Base-by-base conservation (phyloP, 768 basidiomycete genomes). In the Clitopilus passeckerianus region DNA sequence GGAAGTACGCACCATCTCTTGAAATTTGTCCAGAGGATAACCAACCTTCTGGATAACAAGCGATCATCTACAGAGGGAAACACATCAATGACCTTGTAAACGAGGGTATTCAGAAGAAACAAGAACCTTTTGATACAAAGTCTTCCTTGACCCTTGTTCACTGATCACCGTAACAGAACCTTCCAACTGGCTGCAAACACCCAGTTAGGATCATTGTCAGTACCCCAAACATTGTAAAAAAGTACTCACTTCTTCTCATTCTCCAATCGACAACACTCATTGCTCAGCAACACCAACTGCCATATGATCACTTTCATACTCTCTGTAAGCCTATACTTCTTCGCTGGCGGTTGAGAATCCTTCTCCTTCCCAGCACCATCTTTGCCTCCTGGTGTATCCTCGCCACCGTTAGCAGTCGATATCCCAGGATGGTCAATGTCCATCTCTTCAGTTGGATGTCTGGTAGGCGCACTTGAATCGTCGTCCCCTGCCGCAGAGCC, bases 11-110 rank as follows among this genome's bases (percentile, higher is more conserved):
- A 92, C 91, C 89, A 78, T 94, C 92, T 66, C 92, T 80, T 34
- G 90, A 92, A 60, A 94, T 90, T 70, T 91, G 89, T 2, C 91
- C 89, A 2, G 90, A 91, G 27, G 86, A 85, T 75, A 93, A 85
- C 92, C 92, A 94, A 12, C 90, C 90, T 0, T 86, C 77, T 0
- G 91, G 92, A 71, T 91, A 94, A 1, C 84, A 85, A n/a, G 80
- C 81, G 0, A 93, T 87, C 59, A 94, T 91, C 86, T 86, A 58
- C 6, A 44, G 41, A 9, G n/a, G 30, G 15, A 23, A 20, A 10
- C n/a, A 34, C 52, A 34, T 67, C 43, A 6, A 56, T 57, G 34
- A 18, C 46, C 27, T 30, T 30, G n/a, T 30, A 3, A 30, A 30
- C 4, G 27, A 30, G 27, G 27, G 27, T 30, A 30, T 30, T 7